Conservation (phyloP, 768 basidiomycete genomes). For the Kwoniella bestiolae region DNA sequence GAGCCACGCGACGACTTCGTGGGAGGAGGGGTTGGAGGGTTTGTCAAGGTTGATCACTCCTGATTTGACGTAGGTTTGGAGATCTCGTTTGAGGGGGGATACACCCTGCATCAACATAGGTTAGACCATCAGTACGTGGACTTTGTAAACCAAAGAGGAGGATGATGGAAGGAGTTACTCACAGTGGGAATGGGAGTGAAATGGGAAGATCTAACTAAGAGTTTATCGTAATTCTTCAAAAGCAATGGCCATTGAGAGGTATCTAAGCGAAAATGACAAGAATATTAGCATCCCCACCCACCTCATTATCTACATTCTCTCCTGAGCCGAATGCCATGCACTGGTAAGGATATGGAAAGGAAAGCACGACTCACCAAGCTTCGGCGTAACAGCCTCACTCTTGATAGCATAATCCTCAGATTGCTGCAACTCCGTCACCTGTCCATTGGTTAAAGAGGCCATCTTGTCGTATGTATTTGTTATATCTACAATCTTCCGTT, state of each 20-base stretch:
- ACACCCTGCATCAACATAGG: slow-evolving; percentile 64
- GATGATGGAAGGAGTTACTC: slow-evolving; percentile 22
- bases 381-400: slow-evolving; percentile 54
- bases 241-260: slow-evolving; percentile 98
- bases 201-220: slow-evolving; percentile 90
- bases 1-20: slow-evolving; percentile 99
- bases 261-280: slow-evolving; percentile 59
- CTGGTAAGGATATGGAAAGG: neutral
- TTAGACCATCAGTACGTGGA: neutral
- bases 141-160: neutral
- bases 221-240: slow-evolving; percentile 98
- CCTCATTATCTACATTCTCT: too few relatives aligned
- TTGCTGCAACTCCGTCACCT: slow-evolving; percentile 52
- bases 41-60: slow-evolving; percentile 99
- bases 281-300: too few relatives aligned
- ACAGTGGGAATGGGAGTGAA: slow-evolving; percentile 92
- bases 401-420: slow-evolving; percentile 58
- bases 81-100: slow-evolving; percentile 92
- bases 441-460: slow-evolving; percentile 36
- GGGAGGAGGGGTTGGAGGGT: slow-evolving; percentile 97
- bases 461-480: slow-evolving; percentile 15
- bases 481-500: slow-evolving; percentile 7
- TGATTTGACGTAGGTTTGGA: slow-evolving; percentile 90
- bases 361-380: slow-evolving; percentile 47
- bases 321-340: neutral